Evolutionary conservation across 371 early-diverging fungal species (phyloP).

Genomic region (Dichotomocladium elegans): DNA sequence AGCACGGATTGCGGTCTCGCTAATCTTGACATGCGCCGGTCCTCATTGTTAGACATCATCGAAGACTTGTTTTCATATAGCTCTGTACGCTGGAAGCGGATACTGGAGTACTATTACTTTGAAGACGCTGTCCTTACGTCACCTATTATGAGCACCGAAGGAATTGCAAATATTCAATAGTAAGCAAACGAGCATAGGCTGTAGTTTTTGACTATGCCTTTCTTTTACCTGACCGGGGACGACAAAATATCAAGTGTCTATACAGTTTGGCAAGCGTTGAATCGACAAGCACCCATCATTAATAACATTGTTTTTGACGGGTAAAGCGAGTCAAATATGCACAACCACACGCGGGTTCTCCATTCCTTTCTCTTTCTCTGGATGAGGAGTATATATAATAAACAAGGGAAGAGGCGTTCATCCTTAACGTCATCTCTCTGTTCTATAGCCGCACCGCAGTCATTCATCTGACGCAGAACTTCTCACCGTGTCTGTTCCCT

Average conservation of each 20-base stretch:
- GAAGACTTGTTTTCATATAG: conserved; percentile 41
- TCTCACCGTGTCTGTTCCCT: conserved; percentile 47
- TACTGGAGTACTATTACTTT: conserved; percentile 40
- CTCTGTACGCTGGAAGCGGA: conserved; percentile 25
- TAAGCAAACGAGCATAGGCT: conserved; percentile 3
- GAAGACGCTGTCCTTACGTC: conserved; percentile 35
- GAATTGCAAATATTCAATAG: conserved; percentile 52
- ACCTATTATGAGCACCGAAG: conserved; percentile 52
- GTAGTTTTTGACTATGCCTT: background rate
- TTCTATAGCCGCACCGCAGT: conserved; percentile 40
- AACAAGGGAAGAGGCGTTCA: background rate
- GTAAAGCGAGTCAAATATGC: conserved; percentile 13
- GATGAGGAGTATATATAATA: background rate
- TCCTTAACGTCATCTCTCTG: background rate
- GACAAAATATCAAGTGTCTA: conserved; percentile 53
- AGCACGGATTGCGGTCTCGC: no score
- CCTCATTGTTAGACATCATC: conserved; percentile 22
- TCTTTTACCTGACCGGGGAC: no score
- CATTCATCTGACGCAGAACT: conserved; percentile 36
- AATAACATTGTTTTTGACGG: conserved; percentile 55
- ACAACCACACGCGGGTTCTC: no score
- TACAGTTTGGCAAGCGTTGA: conserved; percentile 57
- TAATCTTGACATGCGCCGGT: background rate
- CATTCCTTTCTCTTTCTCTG: no score
- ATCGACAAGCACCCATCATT: conserved; percentile 51